Percentiles rank a stretch among this genome's conserved stretches.
phyloP scores from a whole-genome alignment of 2,329 filamentous ascomycete genomes.

The Colletotrichum tofieldiae region DNA sequence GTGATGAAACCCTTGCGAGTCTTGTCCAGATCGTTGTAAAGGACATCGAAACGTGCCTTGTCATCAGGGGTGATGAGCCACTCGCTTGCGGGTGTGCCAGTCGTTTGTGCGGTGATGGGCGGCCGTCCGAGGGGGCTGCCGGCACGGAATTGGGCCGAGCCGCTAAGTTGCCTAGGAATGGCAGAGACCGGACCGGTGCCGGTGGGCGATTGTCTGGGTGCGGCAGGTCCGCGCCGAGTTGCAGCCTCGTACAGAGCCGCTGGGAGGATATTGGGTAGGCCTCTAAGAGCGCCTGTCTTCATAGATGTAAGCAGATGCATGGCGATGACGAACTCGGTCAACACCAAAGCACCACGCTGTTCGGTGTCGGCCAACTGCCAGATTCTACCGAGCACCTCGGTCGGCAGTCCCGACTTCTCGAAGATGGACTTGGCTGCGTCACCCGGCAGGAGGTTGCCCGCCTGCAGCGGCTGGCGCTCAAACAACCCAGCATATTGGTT shows the following conservation, averaged over 20 bases:
- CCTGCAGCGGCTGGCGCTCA: constrained; percentile 86
- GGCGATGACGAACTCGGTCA: constrained; percentile 95
- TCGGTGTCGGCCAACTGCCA: constrained; percentile 97
- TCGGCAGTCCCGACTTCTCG: constrained; percentile 90
- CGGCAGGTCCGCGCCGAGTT: constrained; percentile 70
- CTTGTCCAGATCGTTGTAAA: constrained; percentile 89
- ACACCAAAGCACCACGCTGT: constrained; percentile 87
- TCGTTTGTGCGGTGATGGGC: constrained; percentile 61
- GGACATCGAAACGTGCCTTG: constrained; percentile 88
- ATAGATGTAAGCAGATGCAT: constrained; percentile 97
- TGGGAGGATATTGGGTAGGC: constrained; percentile 85
- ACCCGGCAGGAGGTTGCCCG: constrained; percentile 81
- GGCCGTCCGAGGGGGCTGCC: constrained; percentile 70
- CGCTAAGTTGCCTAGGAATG: constrained; percentile 88
- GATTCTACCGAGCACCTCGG: constrained; percentile 92
- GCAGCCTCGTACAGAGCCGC: constrained; percentile 93
- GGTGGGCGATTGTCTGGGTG: constrained; percentile 66
- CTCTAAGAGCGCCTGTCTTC: constrained; percentile 86
- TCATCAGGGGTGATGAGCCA: constrained; percentile 90
- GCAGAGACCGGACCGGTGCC: constrained; percentile 72
- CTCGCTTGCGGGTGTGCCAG: constrained; percentile 62
- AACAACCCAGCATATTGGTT: constrained; percentile 92
- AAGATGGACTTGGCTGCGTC: constrained; percentile 95
- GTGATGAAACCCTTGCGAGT: constrained; percentile 86
- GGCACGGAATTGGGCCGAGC: constrained; percentile 75